Evolutionary conservation across 2,329 filamentous ascomycete genomes (phyloP).

Genomic region (Alternaria sp.): DNA sequence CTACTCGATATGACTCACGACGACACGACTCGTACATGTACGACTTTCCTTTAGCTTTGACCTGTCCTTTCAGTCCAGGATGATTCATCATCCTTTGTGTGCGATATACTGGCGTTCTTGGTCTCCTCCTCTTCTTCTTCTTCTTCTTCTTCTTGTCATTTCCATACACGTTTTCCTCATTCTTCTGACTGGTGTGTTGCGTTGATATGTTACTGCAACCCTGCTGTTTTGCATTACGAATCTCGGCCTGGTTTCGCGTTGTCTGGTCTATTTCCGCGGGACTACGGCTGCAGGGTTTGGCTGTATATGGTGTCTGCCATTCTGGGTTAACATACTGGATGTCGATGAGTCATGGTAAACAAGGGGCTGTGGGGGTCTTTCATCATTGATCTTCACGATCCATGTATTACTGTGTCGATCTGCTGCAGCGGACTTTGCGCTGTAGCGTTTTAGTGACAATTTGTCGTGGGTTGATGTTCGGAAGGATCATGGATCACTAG

Average conservation of each 20-base stretch:
- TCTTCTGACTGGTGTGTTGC: conserved; percentile 6
- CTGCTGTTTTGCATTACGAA: conserved; percentile 13
- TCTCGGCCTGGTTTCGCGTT: conserved; percentile 5
- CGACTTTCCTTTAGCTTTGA: conserved; percentile 24
- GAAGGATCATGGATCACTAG: neutral
- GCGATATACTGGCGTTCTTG: conserved; percentile 20
- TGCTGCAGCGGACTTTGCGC: conserved; percentile 11
- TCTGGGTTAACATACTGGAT: conserved; percentile 17
- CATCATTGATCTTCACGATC: conserved; percentile 20
- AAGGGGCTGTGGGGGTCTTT: conserved; percentile 11
- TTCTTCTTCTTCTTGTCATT: conserved; percentile 2
- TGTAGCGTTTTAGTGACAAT: conserved; percentile 10
- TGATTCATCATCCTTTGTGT: conserved; percentile 9
- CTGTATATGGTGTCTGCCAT: conserved; percentile 26
- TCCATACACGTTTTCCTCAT: conserved; percentile 12
- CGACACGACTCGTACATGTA: conserved; percentile 32
- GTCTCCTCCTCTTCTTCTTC: conserved; percentile 13
- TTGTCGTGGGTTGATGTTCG: neutral
- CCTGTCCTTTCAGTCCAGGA: conserved; percentile 19
- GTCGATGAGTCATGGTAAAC: conserved; percentile 13
- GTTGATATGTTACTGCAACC: conserved; percentile 12
- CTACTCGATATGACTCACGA: conserved; percentile 34
- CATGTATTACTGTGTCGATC: conserved; percentile 30
- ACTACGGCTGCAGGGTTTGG: conserved; percentile 29
- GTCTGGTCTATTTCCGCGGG: conserved; percentile 17